Conservation (phyloP, 768 basidiomycete species). For the Mycena maculata region DNA sequence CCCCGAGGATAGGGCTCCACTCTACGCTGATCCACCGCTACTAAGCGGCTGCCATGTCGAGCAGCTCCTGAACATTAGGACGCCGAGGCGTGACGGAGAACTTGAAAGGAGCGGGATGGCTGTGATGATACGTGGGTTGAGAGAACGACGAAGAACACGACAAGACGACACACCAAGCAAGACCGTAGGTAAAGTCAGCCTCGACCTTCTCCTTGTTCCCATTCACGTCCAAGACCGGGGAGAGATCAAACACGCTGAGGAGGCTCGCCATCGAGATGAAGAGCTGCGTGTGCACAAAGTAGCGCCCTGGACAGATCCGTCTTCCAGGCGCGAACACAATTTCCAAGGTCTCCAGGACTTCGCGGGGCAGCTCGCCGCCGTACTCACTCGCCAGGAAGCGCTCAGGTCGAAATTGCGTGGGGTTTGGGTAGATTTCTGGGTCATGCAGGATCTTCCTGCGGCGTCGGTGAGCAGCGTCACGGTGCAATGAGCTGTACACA, state of each 20-base stretch:
- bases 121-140: background rate
- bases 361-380: background rate
- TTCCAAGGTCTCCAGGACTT: slow-evolving; percentile 19
- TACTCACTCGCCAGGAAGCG: slow-evolving; percentile 37
- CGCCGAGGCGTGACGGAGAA: background rate
- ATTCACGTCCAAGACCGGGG: background rate
- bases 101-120: slow-evolving; percentile 11
- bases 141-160: background rate
- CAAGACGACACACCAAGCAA: background rate
- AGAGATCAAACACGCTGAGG: slow-evolving; percentile 6
- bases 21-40: background rate
- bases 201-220: slow-evolving; percentile 5
- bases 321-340: slow-evolving; percentile 36
- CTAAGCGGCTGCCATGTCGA: background rate
- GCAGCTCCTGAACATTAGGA: background rate
- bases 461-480: background rate
- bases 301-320: slow-evolving; percentile 14
- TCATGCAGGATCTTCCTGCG: slow-evolving; percentile 50
- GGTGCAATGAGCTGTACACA: background rate
- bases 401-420: slow-evolving; percentile 45
- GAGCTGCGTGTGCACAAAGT: background rate
- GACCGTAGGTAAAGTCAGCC: background rate
- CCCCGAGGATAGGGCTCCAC: no score
- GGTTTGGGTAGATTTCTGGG: slow-evolving; percentile 45
- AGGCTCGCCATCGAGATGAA: slow-evolving; percentile 9